Evolutionary conservation across 331 rosid species (phyloP).

Genomic region (Cydonia oblonga): DNA sequence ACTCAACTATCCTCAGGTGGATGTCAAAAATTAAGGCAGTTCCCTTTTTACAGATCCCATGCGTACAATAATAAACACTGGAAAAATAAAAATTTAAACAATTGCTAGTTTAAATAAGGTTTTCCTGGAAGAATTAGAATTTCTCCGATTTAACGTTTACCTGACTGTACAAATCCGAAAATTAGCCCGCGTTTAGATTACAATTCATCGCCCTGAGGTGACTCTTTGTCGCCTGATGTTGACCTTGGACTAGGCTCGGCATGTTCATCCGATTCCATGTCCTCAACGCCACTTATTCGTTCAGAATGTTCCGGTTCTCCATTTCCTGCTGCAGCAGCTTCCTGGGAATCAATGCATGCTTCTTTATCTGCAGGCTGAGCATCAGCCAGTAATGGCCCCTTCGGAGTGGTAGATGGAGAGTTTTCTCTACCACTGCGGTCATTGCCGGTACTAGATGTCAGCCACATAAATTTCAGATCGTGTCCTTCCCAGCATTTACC

Average conservation of each 20-base stretch:
- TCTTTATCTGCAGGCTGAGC: constrained; percentile 23
- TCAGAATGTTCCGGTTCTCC: constrained; percentile 29
- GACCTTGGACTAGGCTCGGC: constrained; percentile 20
- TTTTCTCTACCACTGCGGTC: constrained; percentile 32
- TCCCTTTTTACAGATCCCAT: constrained; percentile 55
- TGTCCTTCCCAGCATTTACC: constrained; percentile 80
- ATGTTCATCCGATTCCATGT: constrained; percentile 34
- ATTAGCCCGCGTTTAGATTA: constrained; percentile 45
- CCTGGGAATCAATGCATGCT: constrained; percentile 18
- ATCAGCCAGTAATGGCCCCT: constrained; percentile 34
- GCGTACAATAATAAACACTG: constrained; percentile 32
- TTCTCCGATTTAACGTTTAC: constrained; percentile 50
- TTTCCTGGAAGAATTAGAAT: constrained; percentile 41
- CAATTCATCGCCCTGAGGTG: constrained; percentile 27
- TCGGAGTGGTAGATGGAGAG: constrained; percentile 40
- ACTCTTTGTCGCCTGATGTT: constrained; percentile 33
- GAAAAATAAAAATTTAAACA: constrained; percentile 40
- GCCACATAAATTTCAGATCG: constrained; percentile 56
- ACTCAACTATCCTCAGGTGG: constrained; percentile 32
- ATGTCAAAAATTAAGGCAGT: constrained; percentile 40
- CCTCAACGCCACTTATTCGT: constrained; percentile 24
- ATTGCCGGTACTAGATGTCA: constrained; percentile 34
- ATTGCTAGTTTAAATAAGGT: constrained; percentile 19
- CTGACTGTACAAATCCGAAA: constrained; percentile 76
- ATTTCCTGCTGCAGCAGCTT: constrained; percentile 25